Evolutionary conservation across 1,284 basidiomycete genomes (phyloP), one percentile per base, ranked within the genome.

Genomic region (Irpex sp.): DNA sequence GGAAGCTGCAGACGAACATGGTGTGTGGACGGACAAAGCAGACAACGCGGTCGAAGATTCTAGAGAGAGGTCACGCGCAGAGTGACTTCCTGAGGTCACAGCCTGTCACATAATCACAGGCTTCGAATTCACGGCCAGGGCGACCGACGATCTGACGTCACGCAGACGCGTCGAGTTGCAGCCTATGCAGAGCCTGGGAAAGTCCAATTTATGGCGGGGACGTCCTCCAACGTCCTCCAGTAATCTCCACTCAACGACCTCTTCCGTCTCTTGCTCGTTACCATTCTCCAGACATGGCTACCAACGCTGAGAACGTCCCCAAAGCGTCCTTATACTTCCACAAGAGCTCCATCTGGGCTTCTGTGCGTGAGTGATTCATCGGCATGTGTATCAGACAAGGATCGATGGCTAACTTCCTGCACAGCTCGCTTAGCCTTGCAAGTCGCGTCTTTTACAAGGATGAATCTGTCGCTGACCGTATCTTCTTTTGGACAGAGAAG

Each of bases 301-400:
- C 54, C 21, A 63, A 71, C 56, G 38, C 58, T 9, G 52, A 63
- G 11, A 37, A 56, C 15, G 40, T 77, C 51, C 76, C 76, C 59
- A 77, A 78, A 65, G 75, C 76, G 11, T 72, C 75, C 2, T 65
- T 77, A 21, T 78, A 78, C 68, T 85, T 86, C 71, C 81, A 77
- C 64, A 79, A 81, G 5, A 63, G 70, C 2, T 87, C 86, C 4
- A 75, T 85, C 59, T 90, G 87, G 87, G 85, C 83, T 55, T 80
- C 83, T 62, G 83, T 82, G 60, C 83, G 88, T 88, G 65, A 71
- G 83, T 75, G 11, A n/a, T 57, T 15, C 31, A 1, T 54, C 19
- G 34, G 36, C 51, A 11, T 36, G 49, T 19, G 11, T 26, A 17
- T n/a, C 49, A 54, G 65, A 6, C 47, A 44, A 57, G 47, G 54